A percentile compares a stretch with the other conserved stretches of the same genome.
phyloP scores from a whole-genome alignment of 2,329 filamentous ascomycete genomes.

The Aspergillus candidus region DNA sequence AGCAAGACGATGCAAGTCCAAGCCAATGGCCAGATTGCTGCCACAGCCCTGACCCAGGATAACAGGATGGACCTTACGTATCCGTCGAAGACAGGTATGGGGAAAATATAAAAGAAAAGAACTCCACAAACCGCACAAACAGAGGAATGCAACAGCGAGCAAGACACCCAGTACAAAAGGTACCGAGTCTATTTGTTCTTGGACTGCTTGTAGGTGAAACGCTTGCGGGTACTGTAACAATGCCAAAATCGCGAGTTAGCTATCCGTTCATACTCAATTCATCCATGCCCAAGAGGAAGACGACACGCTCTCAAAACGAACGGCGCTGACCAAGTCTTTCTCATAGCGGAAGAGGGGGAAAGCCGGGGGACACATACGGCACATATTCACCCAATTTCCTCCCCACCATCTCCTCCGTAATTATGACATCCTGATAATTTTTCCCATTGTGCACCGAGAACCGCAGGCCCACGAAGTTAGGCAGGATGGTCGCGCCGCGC shows the following conservation, averaged over 20 bases:
- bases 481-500: slow-evolving; percentile 80
- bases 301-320: background rate
- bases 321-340: background rate
- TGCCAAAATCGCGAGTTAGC: background rate
- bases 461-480: slow-evolving; percentile 82
- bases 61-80: no score
- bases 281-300: background rate
- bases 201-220: slow-evolving; percentile 62
- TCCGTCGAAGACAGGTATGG: no score
- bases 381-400: slow-evolving; percentile 93
- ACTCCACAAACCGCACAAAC: background rate
- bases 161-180: background rate
- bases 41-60: no score
- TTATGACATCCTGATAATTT: slow-evolving; percentile 70
- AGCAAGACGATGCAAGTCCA: no score
- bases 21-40: no score
- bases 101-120: background rate
- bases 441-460: slow-evolving; percentile 94
- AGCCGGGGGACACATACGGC: slow-evolving; percentile 53
- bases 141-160: no score
- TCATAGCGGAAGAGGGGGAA: background rate
- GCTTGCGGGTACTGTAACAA: slow-evolving; percentile 56
- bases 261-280: background rate
- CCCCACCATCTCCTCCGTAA: slow-evolving; percentile 95
- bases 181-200: slow-evolving; percentile 56